These are phyloP conservation scores for Linnemannia hyalina DNA, from an alignment of 192 early-diverging fungal species.

Conservation along the genomic window DNA sequence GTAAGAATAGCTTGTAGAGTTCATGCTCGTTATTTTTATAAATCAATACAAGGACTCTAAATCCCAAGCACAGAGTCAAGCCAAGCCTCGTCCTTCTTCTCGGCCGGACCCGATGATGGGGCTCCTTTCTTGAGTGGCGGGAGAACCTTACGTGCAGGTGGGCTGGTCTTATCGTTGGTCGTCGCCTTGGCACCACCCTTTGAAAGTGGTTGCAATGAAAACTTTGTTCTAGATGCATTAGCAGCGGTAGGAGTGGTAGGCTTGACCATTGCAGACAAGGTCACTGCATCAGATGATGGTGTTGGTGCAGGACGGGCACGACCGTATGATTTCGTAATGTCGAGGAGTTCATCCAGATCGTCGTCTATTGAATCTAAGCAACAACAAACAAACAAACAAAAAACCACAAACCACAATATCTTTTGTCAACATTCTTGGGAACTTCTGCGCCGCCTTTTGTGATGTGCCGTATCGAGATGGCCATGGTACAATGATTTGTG, in stretches of 20 bases:
- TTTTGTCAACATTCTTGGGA: constrained; percentile 1
- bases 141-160: constrained; percentile 7
- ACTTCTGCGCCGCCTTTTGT: neutral
- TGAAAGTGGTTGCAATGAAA: constrained; percentile 16
- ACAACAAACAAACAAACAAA: neutral
- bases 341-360: constrained; percentile 48
- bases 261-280: neutral
- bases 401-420: neutral
- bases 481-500: neutral
- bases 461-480: neutral
- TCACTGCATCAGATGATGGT: neutral
- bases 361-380: constrained; percentile 24
- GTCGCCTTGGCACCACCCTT: constrained; percentile 11
- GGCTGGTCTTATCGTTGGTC: neutral
- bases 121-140: constrained; percentile 24
- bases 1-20: neutral
- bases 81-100: constrained; percentile 47
- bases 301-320: neutral
- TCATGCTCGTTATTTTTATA: neutral
- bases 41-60: neutral
- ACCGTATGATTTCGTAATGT: constrained; percentile 47
- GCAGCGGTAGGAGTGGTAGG: neutral
- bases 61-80: constrained; percentile 50
- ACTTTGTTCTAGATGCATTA: neutral
- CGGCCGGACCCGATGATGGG: constrained; percentile 4